Evolutionary conservation across 2,329 filamentous ascomycete species (phyloP), one percentile per base, ranked within the genome.

Genomic region (Exophiala mesophila): DNA sequence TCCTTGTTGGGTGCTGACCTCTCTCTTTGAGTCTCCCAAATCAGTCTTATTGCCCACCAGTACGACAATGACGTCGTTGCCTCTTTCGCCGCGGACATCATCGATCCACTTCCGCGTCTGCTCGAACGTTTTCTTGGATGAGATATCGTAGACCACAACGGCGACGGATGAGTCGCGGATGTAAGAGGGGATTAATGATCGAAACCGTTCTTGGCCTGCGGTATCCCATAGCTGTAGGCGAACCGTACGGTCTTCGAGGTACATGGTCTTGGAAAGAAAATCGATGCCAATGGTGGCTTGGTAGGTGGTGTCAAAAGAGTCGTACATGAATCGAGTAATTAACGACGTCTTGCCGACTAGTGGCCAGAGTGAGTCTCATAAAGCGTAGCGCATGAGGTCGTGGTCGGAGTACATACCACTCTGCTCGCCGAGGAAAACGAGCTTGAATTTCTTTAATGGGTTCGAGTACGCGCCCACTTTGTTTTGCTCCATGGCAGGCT

Each of bases 41-140:
- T 98, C 92, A 32, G 92, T 98, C 81, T 98, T 98, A 76, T 98
- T 98, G 55, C 92, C 92, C 28, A 98, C 94, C 34, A 98, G 72
- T 34, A 98, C 92, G 59, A 98, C 97, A 59, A 98, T 98, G 48
- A 98, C 94, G 68, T 98, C 92, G 72, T 94, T 95, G 38, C 92
- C 92, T 60, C 92, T 80, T 73, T 98, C 92, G 38, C 89, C 90
- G 50, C 92, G 80, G 45, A 98, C 92, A 63, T 98, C 92, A 63
- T 98, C 92, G 55, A 98, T 94, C 92, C 94, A 98, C 76, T 98
- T 98, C 61, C 89, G 82, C 41, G 92, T 98, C 69, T 98, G 96
- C 64, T 96, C 85, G 73, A 98, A 98, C 17, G 88, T 94, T 69
- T 97, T 96, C 52, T 85, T 83, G 66, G 92, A 95, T 46, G 88